These are phyloP conservation scores for Metroxylon sagu DNA, from an alignment of 176 grass and related monocot genomes.

Conservation along the genomic window DNA sequence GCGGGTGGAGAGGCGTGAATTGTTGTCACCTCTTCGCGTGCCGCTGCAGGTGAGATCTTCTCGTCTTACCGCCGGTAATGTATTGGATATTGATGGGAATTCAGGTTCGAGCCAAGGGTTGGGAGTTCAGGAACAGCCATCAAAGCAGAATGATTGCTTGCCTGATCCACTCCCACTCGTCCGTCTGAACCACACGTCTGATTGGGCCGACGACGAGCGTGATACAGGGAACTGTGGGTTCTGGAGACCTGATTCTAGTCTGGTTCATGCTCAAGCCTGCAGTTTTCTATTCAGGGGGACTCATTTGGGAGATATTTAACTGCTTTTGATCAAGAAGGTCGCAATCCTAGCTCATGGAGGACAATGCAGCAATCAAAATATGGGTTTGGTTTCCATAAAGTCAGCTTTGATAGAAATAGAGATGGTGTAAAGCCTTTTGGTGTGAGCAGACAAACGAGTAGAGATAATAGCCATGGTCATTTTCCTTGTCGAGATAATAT, in stretches of 20 bases:
- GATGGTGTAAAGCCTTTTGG: constrained; percentile 38
- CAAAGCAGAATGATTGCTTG: constrained; percentile 32
- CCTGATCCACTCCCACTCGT: constrained; percentile 44
- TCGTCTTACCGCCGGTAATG: constrained; percentile 19
- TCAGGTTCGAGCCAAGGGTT: constrained; percentile 6
- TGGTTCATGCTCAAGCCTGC: constrained; percentile 14
- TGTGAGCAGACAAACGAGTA: constrained; percentile 44
- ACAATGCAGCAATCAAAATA: constrained; percentile 26
- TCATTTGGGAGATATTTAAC: constrained; percentile 35
- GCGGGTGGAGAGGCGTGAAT: constrained; percentile 18
- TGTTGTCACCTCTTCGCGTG: constrained; percentile 45
- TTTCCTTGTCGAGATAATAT: constrained; percentile 27
- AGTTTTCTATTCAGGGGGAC: constrained; percentile 48
- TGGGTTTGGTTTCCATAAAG: background rate
- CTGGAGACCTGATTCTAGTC: constrained; percentile 33
- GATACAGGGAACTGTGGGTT: constrained; percentile 62
- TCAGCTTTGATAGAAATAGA: constrained; percentile 22
- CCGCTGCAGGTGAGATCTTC: constrained; percentile 53
- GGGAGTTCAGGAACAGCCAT: constrained; percentile 26
- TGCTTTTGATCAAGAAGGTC: constrained; percentile 26
- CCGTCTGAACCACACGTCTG: constrained; percentile 58
- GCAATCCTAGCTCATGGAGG: constrained; percentile 45
- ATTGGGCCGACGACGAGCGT: constrained; percentile 94
- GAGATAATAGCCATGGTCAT: constrained; percentile 29
- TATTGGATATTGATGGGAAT: constrained; percentile 12